Conservation (phyloP, 768 basidiomycete species). For the Podaxis mareebaensis region DNA sequence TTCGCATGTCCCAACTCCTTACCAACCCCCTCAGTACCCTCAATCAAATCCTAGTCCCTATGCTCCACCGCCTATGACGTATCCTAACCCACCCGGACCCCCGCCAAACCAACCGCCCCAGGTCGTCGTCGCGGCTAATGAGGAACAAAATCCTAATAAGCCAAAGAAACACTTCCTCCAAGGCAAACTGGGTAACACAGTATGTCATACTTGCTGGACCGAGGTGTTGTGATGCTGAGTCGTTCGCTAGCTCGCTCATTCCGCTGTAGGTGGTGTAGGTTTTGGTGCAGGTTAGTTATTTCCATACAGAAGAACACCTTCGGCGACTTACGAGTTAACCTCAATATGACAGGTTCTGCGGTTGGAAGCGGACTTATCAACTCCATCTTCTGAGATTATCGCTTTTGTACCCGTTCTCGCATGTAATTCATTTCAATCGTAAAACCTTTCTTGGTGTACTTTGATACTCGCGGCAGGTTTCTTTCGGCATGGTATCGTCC, state of each 20-base stretch:
- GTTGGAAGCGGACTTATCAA: slow-evolving; percentile 46
- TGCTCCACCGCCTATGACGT: slow-evolving; percentile 27
- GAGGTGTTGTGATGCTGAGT: slow-evolving; percentile 5
- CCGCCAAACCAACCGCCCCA: slow-evolving; percentile 15
- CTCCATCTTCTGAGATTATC: slow-evolving; percentile 40
- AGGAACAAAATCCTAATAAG: slow-evolving; percentile 28
- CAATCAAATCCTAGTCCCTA: slow-evolving; percentile 16
- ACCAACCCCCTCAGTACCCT: slow-evolving; percentile 18
- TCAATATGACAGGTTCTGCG: slow-evolving; percentile 37
- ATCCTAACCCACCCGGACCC: slow-evolving; percentile 19
- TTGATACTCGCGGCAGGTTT: too few relatives aligned
- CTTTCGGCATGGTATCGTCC: too few relatives aligned
- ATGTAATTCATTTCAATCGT: background rate
- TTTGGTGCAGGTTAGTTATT: slow-evolving; percentile 63
- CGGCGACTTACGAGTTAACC: slow-evolving; percentile 2
- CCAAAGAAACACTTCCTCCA: slow-evolving; percentile 56
- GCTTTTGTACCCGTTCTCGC: background rate
- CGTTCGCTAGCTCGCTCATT: slow-evolving; percentile 44
- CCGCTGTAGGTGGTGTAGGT: slow-evolving; percentile 66
- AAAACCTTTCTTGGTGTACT: too few relatives aligned
- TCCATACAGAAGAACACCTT: slow-evolving; percentile 31
- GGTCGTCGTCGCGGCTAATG: slow-evolving; percentile 23
- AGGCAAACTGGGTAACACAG: slow-evolving; percentile 51
- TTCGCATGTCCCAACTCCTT: slow-evolving; percentile 6
- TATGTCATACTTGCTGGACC: slow-evolving; percentile 23